Conservation (phyloP, 2,329 filamentous ascomycete species). For the Massarina eburnea region DNA sequence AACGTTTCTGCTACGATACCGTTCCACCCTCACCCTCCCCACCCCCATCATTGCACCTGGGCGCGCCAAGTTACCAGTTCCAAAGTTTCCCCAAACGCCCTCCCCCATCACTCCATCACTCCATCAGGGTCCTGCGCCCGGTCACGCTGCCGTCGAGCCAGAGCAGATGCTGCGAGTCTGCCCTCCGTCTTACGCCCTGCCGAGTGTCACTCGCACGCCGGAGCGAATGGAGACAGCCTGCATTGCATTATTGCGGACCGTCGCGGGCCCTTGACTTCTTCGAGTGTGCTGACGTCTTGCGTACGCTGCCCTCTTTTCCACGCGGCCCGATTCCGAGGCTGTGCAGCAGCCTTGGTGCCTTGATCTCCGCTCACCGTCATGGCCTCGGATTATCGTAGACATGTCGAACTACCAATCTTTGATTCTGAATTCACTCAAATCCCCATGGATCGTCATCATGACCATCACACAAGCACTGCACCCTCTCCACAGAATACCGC, state of each 20-base stretch:
- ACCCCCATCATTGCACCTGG: not conserved
- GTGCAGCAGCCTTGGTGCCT: too few species aligned
- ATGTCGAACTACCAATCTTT: too few species aligned
- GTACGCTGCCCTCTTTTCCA: not conserved
- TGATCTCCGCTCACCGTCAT: too few species aligned
- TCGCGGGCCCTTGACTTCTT: not conserved
- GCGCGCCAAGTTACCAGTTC: not conserved
- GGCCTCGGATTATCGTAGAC: too few species aligned
- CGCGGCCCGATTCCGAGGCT: not conserved
- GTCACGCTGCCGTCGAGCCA: not conserved
- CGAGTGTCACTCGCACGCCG: not conserved
- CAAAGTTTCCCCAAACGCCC: not conserved
- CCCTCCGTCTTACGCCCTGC: slow-evolving; percentile 8
- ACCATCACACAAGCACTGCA: not conserved
- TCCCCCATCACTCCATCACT: not conserved
- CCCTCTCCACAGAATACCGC: too few species aligned
- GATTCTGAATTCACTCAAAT: too few species aligned
- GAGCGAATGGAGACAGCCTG: not conserved
- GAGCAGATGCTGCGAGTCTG: slow-evolving; percentile 1
- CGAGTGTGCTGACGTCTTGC: slow-evolving; percentile 11
- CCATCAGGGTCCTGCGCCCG: not conserved
- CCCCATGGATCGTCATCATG: not conserved
- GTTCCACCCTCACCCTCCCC: not conserved
- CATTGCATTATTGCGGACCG: not conserved
- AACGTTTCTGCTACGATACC: slow-evolving; percentile 11